Conservation (phyloP, 106 monocot species). For the Phalaenopsis equestris region DNA sequence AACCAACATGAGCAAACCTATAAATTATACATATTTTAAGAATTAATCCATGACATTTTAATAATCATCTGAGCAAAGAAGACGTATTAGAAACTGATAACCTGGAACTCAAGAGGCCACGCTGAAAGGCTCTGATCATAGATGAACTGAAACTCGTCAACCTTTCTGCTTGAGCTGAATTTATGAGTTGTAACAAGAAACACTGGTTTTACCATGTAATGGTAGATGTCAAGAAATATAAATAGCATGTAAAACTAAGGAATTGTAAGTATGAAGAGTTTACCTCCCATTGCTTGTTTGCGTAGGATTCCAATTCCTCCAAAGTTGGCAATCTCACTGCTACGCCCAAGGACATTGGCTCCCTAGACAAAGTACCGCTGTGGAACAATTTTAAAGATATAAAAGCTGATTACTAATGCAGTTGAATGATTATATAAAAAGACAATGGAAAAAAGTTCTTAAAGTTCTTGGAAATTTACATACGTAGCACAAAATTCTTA, state of each 20-base stretch:
- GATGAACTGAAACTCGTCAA: constrained; percentile 72
- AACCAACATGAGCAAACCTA: not conserved
- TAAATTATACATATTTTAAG: not conserved
- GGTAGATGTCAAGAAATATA: constrained; percentile 4
- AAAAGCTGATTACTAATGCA: not conserved
- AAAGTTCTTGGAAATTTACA: too few relatives aligned
- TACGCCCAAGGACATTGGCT: constrained; percentile 60
- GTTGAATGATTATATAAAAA: not conserved
- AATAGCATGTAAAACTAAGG: not conserved
- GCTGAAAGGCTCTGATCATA: constrained; percentile 92
- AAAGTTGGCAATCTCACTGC: constrained; percentile 67
- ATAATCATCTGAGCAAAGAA: not conserved
- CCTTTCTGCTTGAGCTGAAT: constrained; percentile 72
- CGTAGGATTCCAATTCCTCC: constrained; percentile 81
- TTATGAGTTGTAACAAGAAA: constrained; percentile 94
- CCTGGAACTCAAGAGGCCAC: constrained; percentile 94
- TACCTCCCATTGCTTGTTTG: constrained; percentile 92
- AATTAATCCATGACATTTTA: not conserved
- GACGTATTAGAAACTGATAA: constrained; percentile 8
- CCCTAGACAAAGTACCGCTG: constrained; percentile 84
- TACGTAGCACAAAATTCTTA: too few relatives aligned
- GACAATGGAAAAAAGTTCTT: not conserved
- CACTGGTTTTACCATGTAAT: constrained; percentile 32
- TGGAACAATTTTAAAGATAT: constrained; percentile 1
- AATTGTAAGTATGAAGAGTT: constrained; percentile 6